A percentile compares a stretch with the other conserved stretches of the same genome.
phyloP scores from a whole-genome alignment of 2,329 filamentous ascomycete species.

The Arthrinium phaeospermum region DNA sequence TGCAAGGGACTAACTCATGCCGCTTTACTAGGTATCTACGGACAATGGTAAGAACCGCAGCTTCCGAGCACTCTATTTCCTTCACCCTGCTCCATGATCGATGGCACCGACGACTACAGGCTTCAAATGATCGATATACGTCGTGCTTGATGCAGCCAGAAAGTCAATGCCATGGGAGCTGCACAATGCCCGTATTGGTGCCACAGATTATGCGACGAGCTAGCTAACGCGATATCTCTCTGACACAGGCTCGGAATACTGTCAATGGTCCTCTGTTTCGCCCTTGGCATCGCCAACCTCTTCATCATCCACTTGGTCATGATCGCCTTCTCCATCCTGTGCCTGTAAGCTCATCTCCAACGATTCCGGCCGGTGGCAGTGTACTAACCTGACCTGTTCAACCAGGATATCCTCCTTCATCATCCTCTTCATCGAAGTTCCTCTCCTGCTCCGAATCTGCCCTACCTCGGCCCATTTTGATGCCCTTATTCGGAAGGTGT shows the following conservation, averaged over 20 bases:
- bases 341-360: conserved; percentile 49
- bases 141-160: background rate
- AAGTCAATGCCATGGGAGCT: background rate
- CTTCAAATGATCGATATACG: too few species aligned
- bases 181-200: conserved; percentile 19
- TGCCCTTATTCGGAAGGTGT: conserved; percentile 85
- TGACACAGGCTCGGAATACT: conserved; percentile 67
- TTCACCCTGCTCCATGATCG: background rate
- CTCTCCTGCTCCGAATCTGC: conserved; percentile 95
- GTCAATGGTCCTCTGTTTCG: conserved; percentile 74
- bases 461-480: conserved; percentile 93
- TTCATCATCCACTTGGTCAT: conserved; percentile 57
- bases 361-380: background rate
- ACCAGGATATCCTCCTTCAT: conserved; percentile 71
- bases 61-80: conserved; percentile 15
- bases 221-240: conserved; percentile 28
- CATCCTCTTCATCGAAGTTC: conserved; percentile 87
- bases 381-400: background rate
- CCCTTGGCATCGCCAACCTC: conserved; percentile 71
- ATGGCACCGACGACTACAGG: background rate
- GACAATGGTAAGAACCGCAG: conserved; percentile 68
- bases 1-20: conserved; percentile 41
- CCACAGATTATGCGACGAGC: background rate
- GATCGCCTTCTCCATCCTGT: conserved; percentile 56
- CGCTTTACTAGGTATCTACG: conserved; percentile 67